Base-by-base conservation (phyloP, 2,329 filamentous ascomycete genomes). In the Setomelanomma holmii region DNA sequence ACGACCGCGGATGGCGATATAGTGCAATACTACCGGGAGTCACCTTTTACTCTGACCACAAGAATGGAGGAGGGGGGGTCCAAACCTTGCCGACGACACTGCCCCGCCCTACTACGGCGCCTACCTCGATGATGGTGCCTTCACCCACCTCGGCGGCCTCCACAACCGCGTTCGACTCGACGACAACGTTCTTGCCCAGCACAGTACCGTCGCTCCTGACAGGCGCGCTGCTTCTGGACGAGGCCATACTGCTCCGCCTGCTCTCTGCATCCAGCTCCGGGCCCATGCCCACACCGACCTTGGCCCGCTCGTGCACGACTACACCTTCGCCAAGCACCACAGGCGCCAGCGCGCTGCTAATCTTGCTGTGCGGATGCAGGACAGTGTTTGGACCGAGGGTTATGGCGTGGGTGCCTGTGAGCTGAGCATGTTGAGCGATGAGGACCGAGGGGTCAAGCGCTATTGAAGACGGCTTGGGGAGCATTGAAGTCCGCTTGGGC, bases 321-420 rank as follows among this genome's bases (percentile, higher is more conserved):
- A 90, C 95, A 21, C 76, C 75, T 38, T 74, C 71, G 0, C 77
- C 78, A 6, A 82, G 67, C 16, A 71, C 71, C 1, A 81, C 76
- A 1, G 73, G 72, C n/a, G 75, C 76, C 16, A 72, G 48, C 1
- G 72, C 68, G 34, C 78, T 77, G 33, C 69, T 72, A 23, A 81
- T 69, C 44, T 68, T 86, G 14, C 88, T 85, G 42, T 93, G 90
- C 1, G 95, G 93, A 67, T 98, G 93, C n/a, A 99, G 78, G 5
- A 97, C 84, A 3, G 86, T 88, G 67, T 91, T 87, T 20, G 89
- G 82, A 50, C 88, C 88, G 57, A 98, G 86, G 39, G 86, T 88
- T 58, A 99, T 90, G 1, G 86, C 87, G 71, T 96, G 84, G 2
- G 84, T 86, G 58, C 95, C 95, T n/a, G 76, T 85, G 16, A 81